Conservation (phyloP, 495 filamentous ascomycete genomes). For the Podospora bellae-mahoneyi region DNA sequence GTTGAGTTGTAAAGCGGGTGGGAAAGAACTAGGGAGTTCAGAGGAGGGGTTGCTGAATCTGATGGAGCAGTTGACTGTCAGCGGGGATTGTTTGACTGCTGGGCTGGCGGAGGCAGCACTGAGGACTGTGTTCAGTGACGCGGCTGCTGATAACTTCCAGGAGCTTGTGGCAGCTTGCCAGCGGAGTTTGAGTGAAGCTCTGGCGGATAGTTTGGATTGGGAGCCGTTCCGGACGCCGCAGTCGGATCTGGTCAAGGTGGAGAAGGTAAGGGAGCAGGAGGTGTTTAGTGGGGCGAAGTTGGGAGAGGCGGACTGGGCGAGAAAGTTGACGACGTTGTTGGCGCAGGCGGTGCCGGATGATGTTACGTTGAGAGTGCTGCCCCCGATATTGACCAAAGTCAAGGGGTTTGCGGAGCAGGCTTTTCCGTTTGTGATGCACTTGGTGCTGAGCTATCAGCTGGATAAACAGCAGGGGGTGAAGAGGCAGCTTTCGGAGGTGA, state of each 20-base stretch:
- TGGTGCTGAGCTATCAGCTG: conserved; percentile 58
- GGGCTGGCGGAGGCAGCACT: conserved; percentile 77
- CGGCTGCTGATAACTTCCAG: conserved; percentile 39
- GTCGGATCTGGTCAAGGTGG: conserved; percentile 37
- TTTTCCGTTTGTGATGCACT: conserved; percentile 78
- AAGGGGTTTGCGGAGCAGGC: conserved; percentile 64
- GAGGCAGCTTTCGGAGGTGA: conserved; percentile 47
- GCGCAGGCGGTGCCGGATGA: conserved; percentile 57
- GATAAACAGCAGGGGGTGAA: conserved; percentile 49
- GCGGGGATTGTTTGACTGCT: conserved; percentile 58
- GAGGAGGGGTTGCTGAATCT: conserved; percentile 57
- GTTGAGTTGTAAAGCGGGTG: conserved; percentile 24
- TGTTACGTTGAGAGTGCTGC: conserved; percentile 63
- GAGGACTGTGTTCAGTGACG: conserved; percentile 62
- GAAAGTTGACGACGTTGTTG: conserved; percentile 58
- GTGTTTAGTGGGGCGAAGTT: conserved; percentile 37
- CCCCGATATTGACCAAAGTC: conserved; percentile 57
- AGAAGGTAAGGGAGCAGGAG: conserved; percentile 21
- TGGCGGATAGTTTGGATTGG: conserved; percentile 49
- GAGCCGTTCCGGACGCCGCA: conserved; percentile 44
- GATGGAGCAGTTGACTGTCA: conserved; percentile 65
- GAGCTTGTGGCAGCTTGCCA: conserved; percentile 50
- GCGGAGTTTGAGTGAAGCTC: conserved; percentile 40
- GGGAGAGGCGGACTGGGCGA: conserved; percentile 56
- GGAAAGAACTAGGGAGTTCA: conserved; percentile 38